Evolutionary conservation across 2,329 filamentous ascomycete genomes (phyloP).

Genomic region (Colletotrichum tropicicola): DNA sequence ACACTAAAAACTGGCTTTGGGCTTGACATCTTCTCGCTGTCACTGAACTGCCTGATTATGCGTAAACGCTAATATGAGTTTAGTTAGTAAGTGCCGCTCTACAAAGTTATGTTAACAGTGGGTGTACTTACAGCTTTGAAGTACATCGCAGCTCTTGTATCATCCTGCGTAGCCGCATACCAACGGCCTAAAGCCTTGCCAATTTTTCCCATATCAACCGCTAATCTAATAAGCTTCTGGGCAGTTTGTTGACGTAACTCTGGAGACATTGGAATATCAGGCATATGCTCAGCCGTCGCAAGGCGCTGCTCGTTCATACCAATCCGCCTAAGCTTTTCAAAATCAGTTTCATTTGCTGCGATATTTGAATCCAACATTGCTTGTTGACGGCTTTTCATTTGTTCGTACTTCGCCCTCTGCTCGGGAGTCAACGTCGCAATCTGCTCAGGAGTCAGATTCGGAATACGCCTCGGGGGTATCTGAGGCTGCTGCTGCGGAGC

Average conservation of each 20-base stretch:
- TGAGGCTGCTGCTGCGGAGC: slow-evolving; percentile 26
- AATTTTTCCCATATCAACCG: slow-evolving; percentile 53
- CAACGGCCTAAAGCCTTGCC: slow-evolving; percentile 55
- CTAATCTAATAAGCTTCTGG: slow-evolving; percentile 51
- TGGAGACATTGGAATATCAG: slow-evolving; percentile 55
- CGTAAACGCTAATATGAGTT: slow-evolving; percentile 59
- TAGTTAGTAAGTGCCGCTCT: slow-evolving; percentile 48
- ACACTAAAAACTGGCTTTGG: slow-evolving; percentile 62
- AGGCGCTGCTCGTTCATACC: slow-evolving; percentile 52
- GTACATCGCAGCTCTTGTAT: slow-evolving; percentile 59
- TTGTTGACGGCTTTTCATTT: slow-evolving; percentile 36
- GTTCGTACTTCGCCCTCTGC: slow-evolving; percentile 55
- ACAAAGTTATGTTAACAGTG: no score
- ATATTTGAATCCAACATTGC: slow-evolving; percentile 17
- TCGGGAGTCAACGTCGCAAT: slow-evolving; percentile 53
- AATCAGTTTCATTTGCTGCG: slow-evolving; percentile 8
- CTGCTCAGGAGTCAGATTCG: slow-evolving; percentile 45
- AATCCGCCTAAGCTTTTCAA: slow-evolving; percentile 44
- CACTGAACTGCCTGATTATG: slow-evolving; percentile 61
- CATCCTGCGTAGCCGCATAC: slow-evolving; percentile 59
- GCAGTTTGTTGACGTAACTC: slow-evolving; percentile 54
- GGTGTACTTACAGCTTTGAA: slow-evolving; percentile 62
- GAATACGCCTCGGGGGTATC: slow-evolving; percentile 29
- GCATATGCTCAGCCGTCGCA: slow-evolving; percentile 48
- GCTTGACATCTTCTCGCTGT: slow-evolving; percentile 55